Evolutionary conservation across 225 moss, liverwort and hornwort genomes (phyloP), one percentile per base, ranked within the genome.

Genomic region (Physcomitrellopsis africana): DNA sequence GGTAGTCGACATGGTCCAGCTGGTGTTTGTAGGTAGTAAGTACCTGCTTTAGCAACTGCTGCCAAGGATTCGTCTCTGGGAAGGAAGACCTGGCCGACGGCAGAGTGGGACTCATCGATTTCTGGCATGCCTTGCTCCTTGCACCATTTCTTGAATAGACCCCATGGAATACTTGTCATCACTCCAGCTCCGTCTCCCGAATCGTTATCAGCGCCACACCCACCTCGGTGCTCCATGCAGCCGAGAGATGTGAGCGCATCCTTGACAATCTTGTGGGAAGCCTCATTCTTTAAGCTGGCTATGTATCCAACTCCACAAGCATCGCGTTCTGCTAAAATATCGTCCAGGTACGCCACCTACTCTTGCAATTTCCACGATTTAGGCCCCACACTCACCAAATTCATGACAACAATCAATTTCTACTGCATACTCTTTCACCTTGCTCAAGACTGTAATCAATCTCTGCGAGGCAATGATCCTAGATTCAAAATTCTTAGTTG

Each of bases 221-320:
- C 96, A 60, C 96, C 96, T 67, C 96, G 86, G 75, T 97, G 96
- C 81, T 97, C 96, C 96, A 97, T 97, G 60, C 96, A 97, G 29
- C 83, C 67, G 8, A 97, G 87, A 6, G 92, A 74, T 5, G 85
- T 89, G 17, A 97, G 91, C 0, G 96, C 96, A 83, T 94, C 92
- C 75, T 85, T 85, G 19, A 97, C 79, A 32, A 97, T 92, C 82
- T 87, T 83, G 51, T 88, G 88, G 0, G 92, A 87, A 0, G 60
- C 67, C 51, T 89, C 81, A 22, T 89, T 88, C 60, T 77, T 89
- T 24, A 97, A 81, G 82, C 87, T 94, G 43, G 96, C 96, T 51
- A 97, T 94, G 59, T 94, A 97, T 11, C 96, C 96, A 72, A 97
- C 96, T 69, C 96, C 94, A 44, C 96, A 97, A 9, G 94, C 94